A percentile compares a stretch with the other conserved stretches of the same genome.
Conservation (phyloP, 306 rosid genomes). For the Delonix regia region DNA sequence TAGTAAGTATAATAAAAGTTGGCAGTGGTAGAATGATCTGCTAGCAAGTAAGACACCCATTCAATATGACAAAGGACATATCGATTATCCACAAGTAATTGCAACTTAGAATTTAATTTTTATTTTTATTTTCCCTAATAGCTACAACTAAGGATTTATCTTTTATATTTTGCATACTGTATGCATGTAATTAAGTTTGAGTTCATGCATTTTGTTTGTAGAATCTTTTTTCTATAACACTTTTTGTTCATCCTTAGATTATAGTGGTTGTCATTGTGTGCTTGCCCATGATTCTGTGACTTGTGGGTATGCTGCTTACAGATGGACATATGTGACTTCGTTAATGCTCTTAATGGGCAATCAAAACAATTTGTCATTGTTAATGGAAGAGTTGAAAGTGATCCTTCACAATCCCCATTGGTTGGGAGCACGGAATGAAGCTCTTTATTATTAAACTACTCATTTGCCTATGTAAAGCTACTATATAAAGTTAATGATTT, state of each 20-base stretch:
- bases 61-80: not conserved
- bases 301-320: constrained; percentile 42
- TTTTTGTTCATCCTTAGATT: not conserved
- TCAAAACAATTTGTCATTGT: constrained; percentile 62
- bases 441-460: not conserved
- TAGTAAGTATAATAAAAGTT: not conserved
- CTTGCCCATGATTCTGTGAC: constrained; percentile 24
- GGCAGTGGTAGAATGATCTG: not conserved
- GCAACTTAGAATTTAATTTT: not conserved
- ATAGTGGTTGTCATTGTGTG: constrained; percentile 1
- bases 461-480: constrained; percentile 15
- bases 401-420: constrained; percentile 75
- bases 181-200: not conserved
- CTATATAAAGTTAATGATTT: constrained; percentile 18
- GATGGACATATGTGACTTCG: constrained; percentile 96
- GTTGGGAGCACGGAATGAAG: constrained; percentile 90
- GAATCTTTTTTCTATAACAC: not conserved
- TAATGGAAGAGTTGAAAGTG: constrained; percentile 72
- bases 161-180: not conserved
- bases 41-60: not conserved
- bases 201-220: not conserved
- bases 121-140: not conserved
- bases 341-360: constrained; percentile 91
- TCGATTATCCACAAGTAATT: not conserved
- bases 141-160: not conserved